Conservation (phyloP, 148 eudicot genomes). For the Euryodendron excelsum region DNA sequence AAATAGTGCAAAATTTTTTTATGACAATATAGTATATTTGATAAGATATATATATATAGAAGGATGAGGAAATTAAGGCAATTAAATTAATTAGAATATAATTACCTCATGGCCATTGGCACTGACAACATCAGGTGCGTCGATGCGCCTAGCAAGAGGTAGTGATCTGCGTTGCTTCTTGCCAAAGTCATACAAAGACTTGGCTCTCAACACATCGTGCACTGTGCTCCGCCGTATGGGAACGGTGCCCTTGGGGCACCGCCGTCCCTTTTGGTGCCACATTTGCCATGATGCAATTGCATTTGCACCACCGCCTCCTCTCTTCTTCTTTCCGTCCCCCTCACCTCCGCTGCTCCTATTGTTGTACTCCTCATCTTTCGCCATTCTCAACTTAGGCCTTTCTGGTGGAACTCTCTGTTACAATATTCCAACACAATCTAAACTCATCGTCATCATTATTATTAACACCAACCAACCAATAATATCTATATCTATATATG, state of each 20-base stretch:
- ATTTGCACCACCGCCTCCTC: constrained; percentile 27
- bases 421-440: neutral
- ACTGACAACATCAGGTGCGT: constrained; percentile 81
- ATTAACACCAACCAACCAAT: neutral
- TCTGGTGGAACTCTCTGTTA: constrained; percentile 62
- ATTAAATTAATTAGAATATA: no score
- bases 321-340: neutral
- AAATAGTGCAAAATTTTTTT: no score
- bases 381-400: constrained; percentile 48
- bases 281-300: no score
- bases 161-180: constrained; percentile 45
- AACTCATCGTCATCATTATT: neutral
- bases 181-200: constrained; percentile 82
- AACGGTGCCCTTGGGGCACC: constrained; percentile 80
- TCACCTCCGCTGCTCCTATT: constrained; percentile 10
- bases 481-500: neutral
- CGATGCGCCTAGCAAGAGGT: constrained; percentile 34
- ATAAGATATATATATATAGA: no score
- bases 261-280: constrained; percentile 78
- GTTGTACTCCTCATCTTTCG: constrained; percentile 21
- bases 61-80: no score
- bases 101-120: constrained; percentile 99
- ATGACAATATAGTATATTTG: no score
- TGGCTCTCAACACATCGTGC: constrained; percentile 82
- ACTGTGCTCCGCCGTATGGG: constrained; percentile 77